Evolutionary conservation across 306 rosid genomes (phyloP).

Genomic region (Oxytropis ochrocephala): DNA sequence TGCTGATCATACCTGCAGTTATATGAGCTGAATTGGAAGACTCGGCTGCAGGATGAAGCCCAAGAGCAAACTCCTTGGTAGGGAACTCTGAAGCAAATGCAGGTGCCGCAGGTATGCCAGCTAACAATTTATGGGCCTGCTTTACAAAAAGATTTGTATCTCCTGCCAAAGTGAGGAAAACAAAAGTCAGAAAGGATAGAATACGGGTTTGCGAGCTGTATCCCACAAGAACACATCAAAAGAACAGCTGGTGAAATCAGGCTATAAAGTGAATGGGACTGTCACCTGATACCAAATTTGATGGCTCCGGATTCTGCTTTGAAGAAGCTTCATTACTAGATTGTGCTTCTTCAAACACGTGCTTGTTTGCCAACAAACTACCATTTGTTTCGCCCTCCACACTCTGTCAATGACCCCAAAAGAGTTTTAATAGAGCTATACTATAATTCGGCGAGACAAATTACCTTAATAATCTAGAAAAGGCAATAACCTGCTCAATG

Average conservation of each 20-base stretch:
- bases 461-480: not conserved
- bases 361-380: conserved; percentile 19
- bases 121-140: conserved; percentile 50
- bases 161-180: conserved; percentile 30
- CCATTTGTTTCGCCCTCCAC: conserved; percentile 34
- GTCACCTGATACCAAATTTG: conserved; percentile 46
- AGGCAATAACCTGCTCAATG: conserved; percentile 41
- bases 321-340: conserved; percentile 38
- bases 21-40: conserved; percentile 63
- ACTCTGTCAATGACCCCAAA: conserved; percentile 31
- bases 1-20: conserved; percentile 82
- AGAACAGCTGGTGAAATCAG: not conserved
- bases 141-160: conserved; percentile 40
- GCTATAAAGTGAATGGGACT: not conserved
- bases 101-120: conserved; percentile 72
- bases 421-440: not conserved
- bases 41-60: conserved; percentile 44
- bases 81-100: conserved; percentile 79
- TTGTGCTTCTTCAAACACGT: conserved; percentile 36
- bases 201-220: not conserved
- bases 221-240: not conserved
- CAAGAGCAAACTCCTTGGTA: conserved; percentile 44
- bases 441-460: not conserved
- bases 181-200: not conserved
- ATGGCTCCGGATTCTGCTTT: conserved; percentile 25